These are phyloP conservation scores for Ogataea wickerhamii DNA, from an alignment of 805 yeast genomes.

Conservation along the genomic window DNA sequence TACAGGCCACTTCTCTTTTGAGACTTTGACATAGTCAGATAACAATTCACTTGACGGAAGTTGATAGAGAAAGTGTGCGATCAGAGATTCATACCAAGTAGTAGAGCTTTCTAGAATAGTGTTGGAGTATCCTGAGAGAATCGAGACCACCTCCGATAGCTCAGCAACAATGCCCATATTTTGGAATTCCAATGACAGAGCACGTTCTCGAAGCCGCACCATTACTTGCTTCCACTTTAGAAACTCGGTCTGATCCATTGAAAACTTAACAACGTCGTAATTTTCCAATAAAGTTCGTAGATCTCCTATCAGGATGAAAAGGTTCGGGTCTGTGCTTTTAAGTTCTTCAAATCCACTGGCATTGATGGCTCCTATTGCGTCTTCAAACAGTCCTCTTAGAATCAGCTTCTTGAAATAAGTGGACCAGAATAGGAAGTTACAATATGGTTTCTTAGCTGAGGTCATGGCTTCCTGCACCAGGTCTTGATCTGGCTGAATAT, in stretches of 20 bases:
- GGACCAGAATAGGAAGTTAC: conserved; percentile 60
- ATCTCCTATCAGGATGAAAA: conserved; percentile 39
- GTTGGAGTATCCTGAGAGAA: conserved; percentile 44
- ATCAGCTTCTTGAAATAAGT: conserved; percentile 51
- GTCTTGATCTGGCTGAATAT: conserved; percentile 59
- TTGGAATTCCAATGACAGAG: conserved; percentile 24
- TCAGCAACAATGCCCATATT: conserved; percentile 32
- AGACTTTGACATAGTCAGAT: conserved; percentile 37
- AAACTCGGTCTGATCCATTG: conserved; percentile 40
- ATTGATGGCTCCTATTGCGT: conserved; percentile 48
- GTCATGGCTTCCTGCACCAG: conserved; percentile 43
- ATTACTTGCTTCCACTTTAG: conserved; percentile 48
- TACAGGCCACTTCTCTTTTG: conserved; percentile 34
- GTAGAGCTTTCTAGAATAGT: conserved; percentile 50
- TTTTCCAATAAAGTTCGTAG: conserved; percentile 37
- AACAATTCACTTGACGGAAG: conserved; percentile 49
- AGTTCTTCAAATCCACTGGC: conserved; percentile 43
- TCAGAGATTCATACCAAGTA: conserved; percentile 66
- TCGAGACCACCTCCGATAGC: conserved; percentile 39
- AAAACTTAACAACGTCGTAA: conserved; percentile 34
- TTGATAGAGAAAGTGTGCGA: conserved; percentile 43
- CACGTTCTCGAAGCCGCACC: conserved; percentile 47
- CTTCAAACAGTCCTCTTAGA: conserved; percentile 57
- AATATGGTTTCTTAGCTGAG: conserved; percentile 40
- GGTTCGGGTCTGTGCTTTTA: conserved; percentile 24